Base-by-base conservation (phyloP, 2,329 filamentous ascomycete genomes). In the Ambrosiella xylebori region DNA sequence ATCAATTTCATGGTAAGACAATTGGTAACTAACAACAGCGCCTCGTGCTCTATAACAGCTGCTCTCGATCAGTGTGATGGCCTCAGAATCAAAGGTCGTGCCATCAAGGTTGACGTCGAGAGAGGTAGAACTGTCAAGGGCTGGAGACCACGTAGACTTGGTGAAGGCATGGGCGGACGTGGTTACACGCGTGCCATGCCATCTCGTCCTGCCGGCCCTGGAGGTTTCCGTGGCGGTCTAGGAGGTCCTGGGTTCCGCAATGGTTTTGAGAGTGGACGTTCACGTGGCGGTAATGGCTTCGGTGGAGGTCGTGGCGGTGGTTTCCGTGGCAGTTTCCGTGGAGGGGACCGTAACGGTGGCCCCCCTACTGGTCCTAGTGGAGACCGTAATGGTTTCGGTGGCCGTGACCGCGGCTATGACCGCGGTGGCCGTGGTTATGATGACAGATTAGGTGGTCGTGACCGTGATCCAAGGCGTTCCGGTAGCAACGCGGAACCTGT, bases 41-140 rank as follows among this genome's bases (percentile, higher is more conserved):
- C 78, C 65, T 59, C 71, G 73, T 73, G 75, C 76, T 74, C 76
- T 75, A 71, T 71, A 77, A 73, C 79, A 95, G 93, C 90, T 77
- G 93, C 93, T 71, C 83, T 96, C 76, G 95, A 84, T 66, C 72
- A 76, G 64, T 82, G 79, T 69, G 90, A 97, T 77, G 88, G 88
- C 63, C 86, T 95, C 67, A 84, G 85, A 64, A 95, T 98, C 73
- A 94, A 89, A 69, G 90, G 94, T 68, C 83, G 91, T 67, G 83
- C 85, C 65, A 87, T 97, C 66, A 82, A 95, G 68, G 89, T 97
- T 66, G 93, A 98, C 68, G 91, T 97, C 61, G 93, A 98, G 73
- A 84, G 93, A 67, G 93, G 93, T 64, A 85, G 93, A 64, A 97
- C 93, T 38, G 88, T 96, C 45, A 86, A 87, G 67, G 88, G 86